Base-by-base conservation (phyloP, 306 rosid species). In the Medicago lupulina region DNA sequence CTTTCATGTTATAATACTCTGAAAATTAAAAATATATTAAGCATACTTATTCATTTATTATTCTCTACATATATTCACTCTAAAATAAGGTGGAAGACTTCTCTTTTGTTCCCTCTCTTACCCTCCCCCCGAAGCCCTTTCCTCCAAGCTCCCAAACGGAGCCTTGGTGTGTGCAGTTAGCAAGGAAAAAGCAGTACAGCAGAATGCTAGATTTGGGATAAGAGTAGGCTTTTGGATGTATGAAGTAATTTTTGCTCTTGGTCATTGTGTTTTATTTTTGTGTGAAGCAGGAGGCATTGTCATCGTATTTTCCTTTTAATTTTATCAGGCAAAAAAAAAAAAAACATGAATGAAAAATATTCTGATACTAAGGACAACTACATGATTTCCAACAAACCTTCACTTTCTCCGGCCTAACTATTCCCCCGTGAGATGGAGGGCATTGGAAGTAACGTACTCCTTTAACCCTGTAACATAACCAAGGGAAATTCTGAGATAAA, bases 341-440 rank as follows among this genome's bases (percentile, higher is more conserved):
- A n/a, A n/a, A n/a, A n/a, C n/a, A 55, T 19, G 10, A 50, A 59
- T 41, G 41, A 23, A 55, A 55, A 49, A 43, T 19, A 47, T 7
- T 41, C 60, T 15, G 43, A 75, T 50, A 69, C 47, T 63, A 66
- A 71, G 62, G 9, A 43, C 15, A 14, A 44, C 64, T 3, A 41
- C 47, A 65, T 16, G 40, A 31, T 38, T 61, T 38, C 31, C 57
- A 54, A 82, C 89, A 51, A 70, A 93, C 96, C 97, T 93, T 91
- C 64, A 93, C 91, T 93, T 93, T 93, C 60, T 87, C 98, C n/a
- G 97, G 92, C 84, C 93, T 86, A 75, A 93, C 87, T 79, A 93
- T 86, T 78, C 88, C 93, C 46, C 98, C 97, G 34, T 89, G 98
- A 76, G 85, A 88, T 8, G 91, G 89, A 61, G 90, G 93, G 77